Base-by-base conservation (phyloP, 495 filamentous ascomycete species). In the Jackrogersella minutella region DNA sequence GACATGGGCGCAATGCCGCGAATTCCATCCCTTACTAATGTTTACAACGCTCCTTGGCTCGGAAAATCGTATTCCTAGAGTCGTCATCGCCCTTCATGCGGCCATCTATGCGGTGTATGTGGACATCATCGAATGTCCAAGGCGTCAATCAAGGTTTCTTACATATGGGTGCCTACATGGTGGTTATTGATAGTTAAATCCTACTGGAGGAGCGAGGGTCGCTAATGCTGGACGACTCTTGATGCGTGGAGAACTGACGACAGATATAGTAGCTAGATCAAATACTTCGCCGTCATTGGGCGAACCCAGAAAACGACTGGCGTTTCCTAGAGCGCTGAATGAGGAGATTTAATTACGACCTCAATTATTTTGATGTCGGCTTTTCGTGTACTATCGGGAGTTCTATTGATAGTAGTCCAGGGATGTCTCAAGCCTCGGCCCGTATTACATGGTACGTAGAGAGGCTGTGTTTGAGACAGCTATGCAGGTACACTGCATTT, bases 341-440 rank as follows among this genome's bases (percentile, higher is more conserved):
- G 24, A 31, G 5, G 26, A 34, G 2, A 16, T 33, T 13, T 26
- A 31, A 44, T 36, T 34, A n/a, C 28, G 11, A 24, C 22, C 17
- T 14, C 13, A 36, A 36, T 58, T 19, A 21, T 21, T 17, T 43
- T 36, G 47, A 63, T 47, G 26, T 24, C 19, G 19, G 40, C 4
- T 16, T 21, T 24, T 53, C 49, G 24, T 47, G 6, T 8, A 41
- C n/a, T 57, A 57, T 65, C 40, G 54, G 44, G 44, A 49, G 5
- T 36, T 47, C 31, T 30, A 65, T 46, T 39, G 55, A 52, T 57
- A 65, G 53, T 58, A 13, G 34, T 16, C 21, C 24, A 28, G 41
- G 37, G 13, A 46, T 65, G 54, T 65, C 62, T 59, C 31, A 58
- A 30, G 37, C 62, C 54, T 58, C 62, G 47, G 26, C 17, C 39